Base-by-base conservation (phyloP, 305 asterid species). In the Solanum chacoense region DNA sequence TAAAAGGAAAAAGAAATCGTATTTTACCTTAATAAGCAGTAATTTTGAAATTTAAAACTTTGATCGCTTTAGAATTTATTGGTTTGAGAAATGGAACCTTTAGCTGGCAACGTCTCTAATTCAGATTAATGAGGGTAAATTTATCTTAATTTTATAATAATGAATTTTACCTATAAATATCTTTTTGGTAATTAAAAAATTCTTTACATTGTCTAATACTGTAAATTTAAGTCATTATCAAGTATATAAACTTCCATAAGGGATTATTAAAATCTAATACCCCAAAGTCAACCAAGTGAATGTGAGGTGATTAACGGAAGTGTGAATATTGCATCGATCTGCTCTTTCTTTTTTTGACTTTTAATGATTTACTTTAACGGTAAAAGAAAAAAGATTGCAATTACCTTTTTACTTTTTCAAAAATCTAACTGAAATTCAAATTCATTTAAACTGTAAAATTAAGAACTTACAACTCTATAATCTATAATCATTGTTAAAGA, bases 21-120 rank as follows among this genome's bases (percentile, higher is more conserved):
- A 78, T 91, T 88, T 91, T 88, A 69, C 92, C 89, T 90, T 88
- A 74, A 87, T 91, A 71, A 89, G 40, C 67, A 84, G 40, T 22
- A 75, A 78, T 76, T 55, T 89, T 89, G 87, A 16, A 88, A 92
- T 88, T 89, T 89, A 71, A 81, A 89, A 71, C 26, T 35, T 24
- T 31, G n/a, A 65, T 72, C 22, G 13, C 2, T 37, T 38, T 69
- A 71, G 67, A 26, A 38, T 18, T 32, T 34, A 10, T 35, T 35
- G 31, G 31, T 76, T 77, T 13, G n/a, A 31, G 20, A 42, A 55
- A 26, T 8, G 36, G 38, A 75, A 13, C 35, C 45, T 22, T 87
- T 87, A 31, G 73, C 73, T 74, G 84, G 45, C 74, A 55, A 84
- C 42, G 20, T 55, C 35, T 38, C 42, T n/a, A 13, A 12, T 32